These are phyloP conservation scores for Polygonum maritimum DNA, from an alignment of 148 eudicot species.

Conservation along the genomic window DNA sequence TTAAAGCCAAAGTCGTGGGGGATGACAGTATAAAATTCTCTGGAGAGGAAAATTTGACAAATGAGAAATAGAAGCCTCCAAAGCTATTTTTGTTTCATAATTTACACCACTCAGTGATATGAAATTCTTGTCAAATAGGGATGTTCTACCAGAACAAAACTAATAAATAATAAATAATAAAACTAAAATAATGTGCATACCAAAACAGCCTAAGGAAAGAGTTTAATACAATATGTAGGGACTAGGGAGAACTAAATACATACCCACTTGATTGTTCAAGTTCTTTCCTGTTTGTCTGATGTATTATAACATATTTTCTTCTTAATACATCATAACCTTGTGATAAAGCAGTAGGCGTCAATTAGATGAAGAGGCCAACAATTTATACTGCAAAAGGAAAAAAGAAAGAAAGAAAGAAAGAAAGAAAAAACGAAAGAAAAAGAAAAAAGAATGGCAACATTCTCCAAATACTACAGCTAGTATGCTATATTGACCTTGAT, in stretches of 20 bases:
- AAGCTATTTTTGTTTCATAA: neutral
- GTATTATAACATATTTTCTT: constrained; percentile 77
- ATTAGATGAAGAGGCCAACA: neutral
- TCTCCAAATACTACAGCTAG: neutral
- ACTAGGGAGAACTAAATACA: constrained; percentile 4
- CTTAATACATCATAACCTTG: constrained; percentile 93
- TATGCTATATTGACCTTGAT: neutral
- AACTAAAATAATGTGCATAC: neutral
- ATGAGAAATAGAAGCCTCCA: neutral
- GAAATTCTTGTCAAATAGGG: neutral
- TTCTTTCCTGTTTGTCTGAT: constrained; percentile 39
- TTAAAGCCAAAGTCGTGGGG: constrained; percentile 97
- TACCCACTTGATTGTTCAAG: constrained; percentile 95
- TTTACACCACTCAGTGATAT: neutral
- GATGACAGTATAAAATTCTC: constrained; percentile 87
- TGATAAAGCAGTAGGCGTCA: constrained; percentile 3
- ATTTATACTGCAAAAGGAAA: neutral
- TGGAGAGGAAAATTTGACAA: constrained; percentile 25
- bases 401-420: too few relatives aligned
- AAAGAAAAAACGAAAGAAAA: too few relatives aligned
- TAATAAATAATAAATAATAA: neutral
- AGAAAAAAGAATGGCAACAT: neutral
- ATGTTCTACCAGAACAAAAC: neutral
- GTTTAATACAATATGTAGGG: neutral
- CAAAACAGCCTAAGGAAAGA: neutral